Percentiles rank a stretch among this genome's conserved stretches.
These are phyloP conservation scores for Phoma sp. DNA, from an alignment of 2,329 filamentous ascomycete species.

Conservation along the genomic window DNA sequence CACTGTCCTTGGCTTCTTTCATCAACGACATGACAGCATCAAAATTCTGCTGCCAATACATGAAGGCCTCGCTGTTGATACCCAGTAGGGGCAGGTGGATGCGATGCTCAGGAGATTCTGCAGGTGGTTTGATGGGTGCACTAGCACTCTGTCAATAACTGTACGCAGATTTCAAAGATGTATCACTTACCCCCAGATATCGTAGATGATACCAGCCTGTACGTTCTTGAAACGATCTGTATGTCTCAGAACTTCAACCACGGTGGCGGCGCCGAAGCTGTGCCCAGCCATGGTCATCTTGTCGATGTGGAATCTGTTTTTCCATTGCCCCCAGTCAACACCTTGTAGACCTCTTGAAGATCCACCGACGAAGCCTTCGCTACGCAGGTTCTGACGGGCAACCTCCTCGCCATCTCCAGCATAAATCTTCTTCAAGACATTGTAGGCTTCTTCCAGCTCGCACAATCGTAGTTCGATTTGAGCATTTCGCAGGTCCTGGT, in stretches of 20 bases:
- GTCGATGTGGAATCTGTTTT: slow-evolving; percentile 60
- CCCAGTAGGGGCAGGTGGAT: slow-evolving; percentile 64
- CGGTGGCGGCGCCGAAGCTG: slow-evolving; percentile 71
- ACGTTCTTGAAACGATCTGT: slow-evolving; percentile 63
- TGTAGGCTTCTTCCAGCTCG: slow-evolving; percentile 69
- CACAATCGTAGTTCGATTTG: slow-evolving; percentile 69
- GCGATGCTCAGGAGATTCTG: slow-evolving; percentile 53
- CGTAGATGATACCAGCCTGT: slow-evolving; percentile 69
- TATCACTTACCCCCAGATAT: slow-evolving; percentile 62
- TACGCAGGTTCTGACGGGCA: slow-evolving; percentile 60
- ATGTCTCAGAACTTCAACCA: slow-evolving; percentile 65
- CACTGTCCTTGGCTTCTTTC: slow-evolving; percentile 60
- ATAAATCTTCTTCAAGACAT: slow-evolving; percentile 62
- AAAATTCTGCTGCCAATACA: slow-evolving; percentile 72
- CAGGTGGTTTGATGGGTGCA: slow-evolving; percentile 52
- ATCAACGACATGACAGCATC: slow-evolving; percentile 63
- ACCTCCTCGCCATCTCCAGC: slow-evolving; percentile 61
- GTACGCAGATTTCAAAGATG: background rate
- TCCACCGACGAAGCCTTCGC: slow-evolving; percentile 64
- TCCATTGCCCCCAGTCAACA: slow-evolving; percentile 64
- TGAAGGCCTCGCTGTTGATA: slow-evolving; percentile 72
- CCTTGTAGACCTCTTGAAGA: slow-evolving; percentile 65
- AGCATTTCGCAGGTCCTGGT: slow-evolving; percentile 64
- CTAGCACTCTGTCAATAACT: slow-evolving; percentile 40
- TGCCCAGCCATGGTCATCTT: slow-evolving; percentile 69